Evolutionary conservation across 179 eudicot genomes (phyloP), one percentile per base, ranked within the genome.

Genomic region (Patellifolia procumbens): DNA sequence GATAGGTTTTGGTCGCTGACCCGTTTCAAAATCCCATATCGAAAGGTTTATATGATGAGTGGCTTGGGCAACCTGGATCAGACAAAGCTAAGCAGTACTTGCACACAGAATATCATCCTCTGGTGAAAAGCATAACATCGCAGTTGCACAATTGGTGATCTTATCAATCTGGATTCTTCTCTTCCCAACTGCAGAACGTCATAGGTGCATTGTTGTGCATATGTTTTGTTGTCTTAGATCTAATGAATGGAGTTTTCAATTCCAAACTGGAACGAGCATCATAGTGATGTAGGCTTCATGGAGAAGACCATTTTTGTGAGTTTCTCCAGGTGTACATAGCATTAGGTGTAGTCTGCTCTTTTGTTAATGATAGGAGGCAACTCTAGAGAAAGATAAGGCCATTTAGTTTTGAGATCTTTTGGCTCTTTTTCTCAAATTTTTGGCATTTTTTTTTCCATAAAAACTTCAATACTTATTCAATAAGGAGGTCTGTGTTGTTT

Each of bases 61-160:
- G 99, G 97, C 95, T 95, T 69, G 92, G 78, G 32, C 78, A 86
- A 55, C 95, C 99, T 58, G 97, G 99, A 60, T 93, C 97, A 22
- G 97, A 91, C 73, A 87, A 87, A 61, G 97, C 99, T 31, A 95
- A 91, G 86, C 80, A 48, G 78, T 86, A 82, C 80, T 53, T 91
- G 81, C 97, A 90, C 86, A 93, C 98, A 13, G 83, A 82, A 83
- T 93, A 93, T 79, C 98, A 93, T 61, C 97, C 97, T 3, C 82
- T 93, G 22, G 83, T 88, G 19, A 95, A 93, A 82, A 92, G 91
- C 86, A 74, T 92, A 48, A 86, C 97, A 7, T 83, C 97, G 39
- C 89, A 93, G 89, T 75, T 95, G 85, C 87, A 87, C 80, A 88
- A 93, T 75, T 94, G 98, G 97, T 94, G 89, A 92, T 65, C 70